Conservation (phyloP, 1,284 basidiomycete genomes). For the Tylopilus orsonianus region DNA sequence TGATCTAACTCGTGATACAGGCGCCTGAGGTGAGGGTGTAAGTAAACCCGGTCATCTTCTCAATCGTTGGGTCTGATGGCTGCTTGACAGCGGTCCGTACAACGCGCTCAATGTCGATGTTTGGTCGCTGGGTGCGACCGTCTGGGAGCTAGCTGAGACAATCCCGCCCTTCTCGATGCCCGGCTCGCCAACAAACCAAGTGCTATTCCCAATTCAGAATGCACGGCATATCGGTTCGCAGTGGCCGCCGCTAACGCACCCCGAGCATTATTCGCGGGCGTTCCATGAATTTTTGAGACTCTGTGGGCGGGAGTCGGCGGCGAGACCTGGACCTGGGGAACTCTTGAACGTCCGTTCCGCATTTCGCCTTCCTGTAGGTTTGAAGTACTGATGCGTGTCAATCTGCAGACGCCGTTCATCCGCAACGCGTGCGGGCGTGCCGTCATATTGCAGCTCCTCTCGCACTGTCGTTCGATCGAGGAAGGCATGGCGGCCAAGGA, state of each 20-base stretch:
- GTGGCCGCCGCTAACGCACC: slow-evolving; percentile 61
- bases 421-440: slow-evolving; percentile 65
- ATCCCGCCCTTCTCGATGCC: slow-evolving; percentile 67
- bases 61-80: slow-evolving; percentile 1
- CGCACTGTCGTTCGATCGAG: slow-evolving; percentile 68
- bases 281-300: slow-evolving; percentile 72
- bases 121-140: slow-evolving; percentile 79
- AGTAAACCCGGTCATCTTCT: slow-evolving; percentile 22
- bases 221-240: slow-evolving; percentile 49
- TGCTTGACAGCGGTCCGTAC: slow-evolving; percentile 54
- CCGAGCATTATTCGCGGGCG: slow-evolving; percentile 60
- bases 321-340: slow-evolving; percentile 57
- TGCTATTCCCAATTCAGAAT: slow-evolving; percentile 39
- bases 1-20: slow-evolving; percentile 24
- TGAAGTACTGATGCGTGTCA: slow-evolving; percentile 21
- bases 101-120: slow-evolving; percentile 73
- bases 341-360: slow-evolving; percentile 55
- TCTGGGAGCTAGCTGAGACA: slow-evolving; percentile 77
- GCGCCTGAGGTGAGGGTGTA: slow-evolving; percentile 69
- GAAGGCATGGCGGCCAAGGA: slow-evolving; percentile 45
- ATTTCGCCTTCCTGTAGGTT: not conserved
- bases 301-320: slow-evolving; percentile 60
- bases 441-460: slow-evolving; percentile 63
- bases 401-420: slow-evolving; percentile 54
- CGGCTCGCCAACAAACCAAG: slow-evolving; percentile 20